Evolutionary conservation across 2,329 filamentous ascomycete species (phyloP), one percentile per base, ranked within the genome.

Genomic region (Colletotrichum chrysophilum): DNA sequence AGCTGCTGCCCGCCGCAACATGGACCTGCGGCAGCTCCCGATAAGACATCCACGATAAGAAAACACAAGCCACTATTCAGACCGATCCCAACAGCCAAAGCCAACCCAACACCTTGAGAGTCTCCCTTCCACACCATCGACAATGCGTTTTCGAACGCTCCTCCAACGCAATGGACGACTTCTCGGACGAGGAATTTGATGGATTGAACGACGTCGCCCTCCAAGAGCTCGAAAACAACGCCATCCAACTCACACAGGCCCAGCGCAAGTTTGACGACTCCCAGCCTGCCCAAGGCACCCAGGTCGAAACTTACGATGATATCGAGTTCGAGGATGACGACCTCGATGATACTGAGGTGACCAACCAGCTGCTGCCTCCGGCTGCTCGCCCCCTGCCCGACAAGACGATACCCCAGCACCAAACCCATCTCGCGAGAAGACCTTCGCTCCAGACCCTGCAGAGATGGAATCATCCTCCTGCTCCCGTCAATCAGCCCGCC

Each of bases 151-250:
- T n/a, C 28, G 38, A 43, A 72, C 71, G 36, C 52, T 61, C 10
- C 21, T 26, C 18, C 26, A 2, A 21, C 21, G 70, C 32, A 66
- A 89, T 89, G 85, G 91, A 92, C 84, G 89, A 91, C 76, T 93
- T 92, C 81, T 91, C 88, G 75, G 92, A 93, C 81, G 92, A 93
- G 80, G 91, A 88, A 76, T 87, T 94, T 78, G 91, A 94, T 81
- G 87, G 89, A 55, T 84, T 94, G 56, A 90, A 91, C 77, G 87
- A 89, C 77, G 88, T 89, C 77, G 86, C 87, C 62, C 85, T 94
- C 5, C 87, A 91, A 79, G 91, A 93, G 80, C 89, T 94, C 77
- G 92, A 94, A 80, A 89, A 90, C 79, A 89, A 90, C 80, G 92
- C 92, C 52, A 91, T 93, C 77, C 89, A 90, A 78, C 88, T 88